Evolutionary conservation across 768 basidiomycete species (phyloP).

Genomic region (Lactarius trivialis): DNA sequence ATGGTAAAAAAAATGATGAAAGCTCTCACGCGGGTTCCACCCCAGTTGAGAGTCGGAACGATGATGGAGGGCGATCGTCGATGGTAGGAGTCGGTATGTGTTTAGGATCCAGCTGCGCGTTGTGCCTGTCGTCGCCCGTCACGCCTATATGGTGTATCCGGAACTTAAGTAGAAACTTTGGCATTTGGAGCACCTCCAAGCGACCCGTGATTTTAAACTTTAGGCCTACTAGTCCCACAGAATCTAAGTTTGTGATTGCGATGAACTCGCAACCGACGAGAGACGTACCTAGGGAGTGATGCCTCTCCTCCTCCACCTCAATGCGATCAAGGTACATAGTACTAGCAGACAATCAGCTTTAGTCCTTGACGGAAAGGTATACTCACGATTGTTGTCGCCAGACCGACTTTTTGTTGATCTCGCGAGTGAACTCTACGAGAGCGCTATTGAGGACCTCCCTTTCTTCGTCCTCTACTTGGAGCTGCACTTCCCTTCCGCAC

Average conservation of each 20-base stretch:
- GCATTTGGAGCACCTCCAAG: not conserved
- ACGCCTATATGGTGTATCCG: slow-evolving; percentile 1
- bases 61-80: not conserved
- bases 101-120: not conserved
- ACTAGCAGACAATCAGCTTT: not conserved
- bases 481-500: not conserved
- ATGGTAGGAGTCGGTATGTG: slow-evolving; percentile 3
- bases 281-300: not conserved
- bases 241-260: not conserved
- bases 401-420: not conserved
- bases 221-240: not conserved
- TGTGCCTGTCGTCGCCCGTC: slow-evolving; percentile 8
- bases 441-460: not conserved
- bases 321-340: not conserved
- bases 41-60: not conserved
- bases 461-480: not conserved
- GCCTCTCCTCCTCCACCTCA: no score
- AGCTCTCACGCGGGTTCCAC: not conserved
- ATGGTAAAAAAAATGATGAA: not conserved
- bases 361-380: not conserved
- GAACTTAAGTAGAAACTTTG: not conserved
- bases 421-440: not conserved
- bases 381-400: not conserved
- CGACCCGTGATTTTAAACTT: not conserved
- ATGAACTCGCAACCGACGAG: not conserved